Conservation (phyloP, 805 yeast genomes). For the Helenozyma rhizophorensis region DNA sequence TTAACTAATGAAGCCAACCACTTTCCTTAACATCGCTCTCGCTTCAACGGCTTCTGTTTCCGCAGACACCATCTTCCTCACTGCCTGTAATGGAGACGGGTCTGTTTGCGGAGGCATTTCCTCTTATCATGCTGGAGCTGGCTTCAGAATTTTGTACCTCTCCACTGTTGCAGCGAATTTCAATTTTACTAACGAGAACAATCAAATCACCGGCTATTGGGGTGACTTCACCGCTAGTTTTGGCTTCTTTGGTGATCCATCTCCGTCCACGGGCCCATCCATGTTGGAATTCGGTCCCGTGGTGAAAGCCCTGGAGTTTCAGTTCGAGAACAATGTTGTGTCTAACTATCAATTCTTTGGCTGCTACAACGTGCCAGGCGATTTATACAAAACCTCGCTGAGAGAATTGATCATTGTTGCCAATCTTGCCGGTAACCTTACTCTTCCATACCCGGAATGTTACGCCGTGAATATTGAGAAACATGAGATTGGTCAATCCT, state of each 20-base stretch:
- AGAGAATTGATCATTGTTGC: background rate
- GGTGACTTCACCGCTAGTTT: no score
- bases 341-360: constrained; percentile 1
- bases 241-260: no score
- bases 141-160: constrained; percentile 11
- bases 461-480: background rate
- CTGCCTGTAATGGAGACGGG: constrained; percentile 5
- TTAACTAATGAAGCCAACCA: constrained; percentile 8
- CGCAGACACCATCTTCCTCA: constrained; percentile 8
- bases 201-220: no score
- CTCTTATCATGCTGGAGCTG: constrained; percentile 13
- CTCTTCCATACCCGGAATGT: constrained; percentile 1
- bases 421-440: background rate
- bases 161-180: no score
- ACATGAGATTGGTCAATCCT: background rate
- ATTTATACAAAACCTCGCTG: constrained; percentile 1
- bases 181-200: no score
- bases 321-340: background rate
- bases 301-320: background rate
- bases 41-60: constrained; percentile 6
- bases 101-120: constrained; percentile 6
- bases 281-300: no score
- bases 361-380: constrained; percentile 2
- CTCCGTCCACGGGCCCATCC: no score
- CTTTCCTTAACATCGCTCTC: constrained; percentile 9